These are phyloP conservation scores for Physcomitrellopsis africana DNA, from an alignment of 225 moss, liverwort and hornwort genomes.

Conservation along the genomic window DNA sequence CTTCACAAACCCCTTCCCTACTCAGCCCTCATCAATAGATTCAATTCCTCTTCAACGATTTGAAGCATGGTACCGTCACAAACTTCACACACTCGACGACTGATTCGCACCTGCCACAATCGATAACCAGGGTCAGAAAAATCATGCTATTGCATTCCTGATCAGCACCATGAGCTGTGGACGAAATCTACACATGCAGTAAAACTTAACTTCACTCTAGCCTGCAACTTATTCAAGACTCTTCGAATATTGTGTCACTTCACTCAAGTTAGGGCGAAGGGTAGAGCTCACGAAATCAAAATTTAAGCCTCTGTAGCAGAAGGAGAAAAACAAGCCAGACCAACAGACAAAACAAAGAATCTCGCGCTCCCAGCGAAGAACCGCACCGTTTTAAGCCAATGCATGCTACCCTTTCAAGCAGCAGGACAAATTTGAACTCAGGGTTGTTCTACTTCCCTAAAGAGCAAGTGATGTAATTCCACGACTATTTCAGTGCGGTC, in stretches of 20 bases:
- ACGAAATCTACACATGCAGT: neutral
- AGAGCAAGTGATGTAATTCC: neutral
- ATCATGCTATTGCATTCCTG: neutral
- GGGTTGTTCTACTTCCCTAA: conserved; percentile 12
- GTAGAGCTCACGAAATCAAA: conserved; percentile 7
- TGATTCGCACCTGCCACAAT: conserved; percentile 26
- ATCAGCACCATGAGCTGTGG: neutral
- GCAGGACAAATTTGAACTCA: conserved; percentile 2
- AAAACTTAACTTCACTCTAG: neutral
- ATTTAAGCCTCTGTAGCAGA: conserved; percentile 1
- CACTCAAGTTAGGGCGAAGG: conserved; percentile 15
- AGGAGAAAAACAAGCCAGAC: conserved; percentile 6
- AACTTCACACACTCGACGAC: neutral
- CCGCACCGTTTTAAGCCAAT: neutral
- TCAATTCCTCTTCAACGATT: neutral
- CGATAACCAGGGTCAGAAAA: conserved; percentile 19
- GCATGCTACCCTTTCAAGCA: neutral
- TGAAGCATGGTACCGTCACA: neutral
- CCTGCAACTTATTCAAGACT: neutral
- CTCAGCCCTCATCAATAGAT: conserved; percentile 7
- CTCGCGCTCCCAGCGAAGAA: no score
- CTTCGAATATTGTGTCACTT: neutral
- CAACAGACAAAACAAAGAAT: neutral
- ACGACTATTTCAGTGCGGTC: neutral
- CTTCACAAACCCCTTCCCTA: conserved; percentile 11